Percentiles rank a stretch among this genome's conserved stretches.
These are phyloP conservation scores for Diddensiella transvaalensis DNA, from an alignment of 805 yeast species.

Conservation along the genomic window DNA sequence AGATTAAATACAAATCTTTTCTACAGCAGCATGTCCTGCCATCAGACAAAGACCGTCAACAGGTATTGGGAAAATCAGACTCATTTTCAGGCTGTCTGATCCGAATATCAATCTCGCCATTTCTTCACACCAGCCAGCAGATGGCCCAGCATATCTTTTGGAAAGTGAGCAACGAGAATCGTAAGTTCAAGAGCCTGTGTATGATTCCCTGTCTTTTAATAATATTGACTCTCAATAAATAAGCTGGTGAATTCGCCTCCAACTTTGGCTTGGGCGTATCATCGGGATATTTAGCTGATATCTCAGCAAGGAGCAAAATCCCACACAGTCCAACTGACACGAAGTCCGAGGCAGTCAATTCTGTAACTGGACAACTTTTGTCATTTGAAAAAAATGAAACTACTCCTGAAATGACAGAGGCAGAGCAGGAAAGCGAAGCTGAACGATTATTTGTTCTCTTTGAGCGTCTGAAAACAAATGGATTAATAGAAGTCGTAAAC, in stretches of 20 bases:
- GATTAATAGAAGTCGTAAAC: conserved; percentile 39
- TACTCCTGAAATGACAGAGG: conserved; percentile 34
- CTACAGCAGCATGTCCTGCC: conserved; percentile 11
- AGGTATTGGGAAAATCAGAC: conserved; percentile 22
- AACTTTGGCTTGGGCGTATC: conserved; percentile 32
- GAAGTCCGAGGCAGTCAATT: conserved; percentile 16
- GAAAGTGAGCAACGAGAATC: conserved; percentile 21
- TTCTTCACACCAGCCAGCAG: conserved; percentile 16
- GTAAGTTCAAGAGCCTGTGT: too few relatives aligned
- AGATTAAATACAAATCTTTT: not conserved
- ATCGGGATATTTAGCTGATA: conserved; percentile 24
- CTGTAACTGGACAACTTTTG: conserved; percentile 30
- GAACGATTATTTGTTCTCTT: conserved; percentile 42
- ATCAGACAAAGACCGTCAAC: conserved; percentile 24
- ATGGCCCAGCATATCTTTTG: conserved; percentile 24
- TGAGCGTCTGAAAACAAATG: conserved; percentile 39
- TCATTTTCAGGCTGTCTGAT: conserved; percentile 23
- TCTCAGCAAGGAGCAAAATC: not conserved
- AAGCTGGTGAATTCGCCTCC: conserved; percentile 20
- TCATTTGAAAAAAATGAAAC: conserved; percentile 7
- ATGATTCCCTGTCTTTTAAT: too few relatives aligned
- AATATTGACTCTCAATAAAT: too few relatives aligned
- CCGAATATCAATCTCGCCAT: conserved; percentile 21
- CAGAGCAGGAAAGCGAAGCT: conserved; percentile 44
- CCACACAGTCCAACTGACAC: not conserved